A percentile compares a stretch with the other conserved stretches of the same genome.
Evolutionary conservation across 164 flowering plant genomes (phyloP).

Genomic region (Chimonanthus salicifolius): DNA sequence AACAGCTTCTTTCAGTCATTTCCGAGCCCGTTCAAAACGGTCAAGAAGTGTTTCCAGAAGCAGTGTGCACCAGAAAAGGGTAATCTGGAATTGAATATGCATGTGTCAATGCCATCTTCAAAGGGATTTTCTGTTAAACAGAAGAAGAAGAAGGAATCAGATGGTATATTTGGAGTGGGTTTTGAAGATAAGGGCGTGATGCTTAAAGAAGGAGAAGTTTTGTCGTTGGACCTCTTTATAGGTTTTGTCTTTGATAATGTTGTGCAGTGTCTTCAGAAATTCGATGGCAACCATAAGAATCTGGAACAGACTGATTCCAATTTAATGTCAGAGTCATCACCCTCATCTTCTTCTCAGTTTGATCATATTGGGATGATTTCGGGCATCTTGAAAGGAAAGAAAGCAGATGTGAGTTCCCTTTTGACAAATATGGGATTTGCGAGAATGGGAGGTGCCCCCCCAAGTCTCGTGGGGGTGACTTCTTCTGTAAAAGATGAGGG

Average conservation of each 20-base stretch:
- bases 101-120: background rate
- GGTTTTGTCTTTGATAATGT: slow-evolving; percentile 56
- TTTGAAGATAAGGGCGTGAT: slow-evolving; percentile 15
- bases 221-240: slow-evolving; percentile 47
- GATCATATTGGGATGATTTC: slow-evolving; percentile 45
- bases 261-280: slow-evolving; percentile 46
- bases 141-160: slow-evolving; percentile 21
- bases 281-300: slow-evolving; percentile 30
- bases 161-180: slow-evolving; percentile 13
- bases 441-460: slow-evolving; percentile 73
- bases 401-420: slow-evolving; percentile 55
- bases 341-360: slow-evolving; percentile 21
- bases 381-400: slow-evolving; percentile 49
- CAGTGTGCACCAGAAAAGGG: slow-evolving; percentile 22
- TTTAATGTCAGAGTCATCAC: background rate
- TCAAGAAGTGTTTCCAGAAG: slow-evolving; percentile 51
- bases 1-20: slow-evolving; percentile 53
- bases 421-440: slow-evolving; percentile 80
- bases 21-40: slow-evolving; percentile 45
- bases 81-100: background rate
- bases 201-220: slow-evolving; percentile 36
- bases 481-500: slow-evolving; percentile 45
- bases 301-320: slow-evolving; percentile 9
- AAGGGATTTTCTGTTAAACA: slow-evolving; percentile 8
- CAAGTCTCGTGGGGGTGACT: slow-evolving; percentile 54